These are phyloP conservation scores for Epicoccum sorghinum DNA, from an alignment of 2,329 filamentous ascomycete species.

Conservation along the genomic window DNA sequence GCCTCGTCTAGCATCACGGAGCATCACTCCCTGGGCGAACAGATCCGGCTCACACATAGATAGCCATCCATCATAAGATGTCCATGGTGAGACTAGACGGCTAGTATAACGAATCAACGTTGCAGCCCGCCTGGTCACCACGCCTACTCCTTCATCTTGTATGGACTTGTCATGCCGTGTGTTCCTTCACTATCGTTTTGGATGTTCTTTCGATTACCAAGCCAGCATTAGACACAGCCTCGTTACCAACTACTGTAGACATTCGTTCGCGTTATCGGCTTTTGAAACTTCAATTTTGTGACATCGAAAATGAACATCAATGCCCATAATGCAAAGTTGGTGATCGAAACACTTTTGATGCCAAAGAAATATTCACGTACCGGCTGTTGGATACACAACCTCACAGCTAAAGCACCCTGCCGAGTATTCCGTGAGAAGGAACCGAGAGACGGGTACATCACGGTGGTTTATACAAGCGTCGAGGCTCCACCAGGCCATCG, in stretches of 20 bases:
- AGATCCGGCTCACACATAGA: not conserved
- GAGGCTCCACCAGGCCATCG: conserved; percentile 10
- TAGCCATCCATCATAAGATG: not conserved
- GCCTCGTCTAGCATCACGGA: not conserved
- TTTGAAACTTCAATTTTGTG: not conserved
- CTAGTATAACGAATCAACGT: not conserved
- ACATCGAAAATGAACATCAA: not conserved
- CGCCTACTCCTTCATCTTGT: not conserved
- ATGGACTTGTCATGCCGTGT: not conserved
- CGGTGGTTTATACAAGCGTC: conserved; percentile 20
- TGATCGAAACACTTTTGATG: not conserved
- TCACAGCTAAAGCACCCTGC: conserved; percentile 5
- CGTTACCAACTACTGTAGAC: not conserved
- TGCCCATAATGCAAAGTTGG: not conserved
- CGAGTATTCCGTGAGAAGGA: not conserved
- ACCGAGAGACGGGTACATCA: conserved; percentile 20
- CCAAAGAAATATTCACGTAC: not conserved
- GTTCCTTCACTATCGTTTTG: conserved; percentile 5
- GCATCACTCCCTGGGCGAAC: conserved; percentile 8
- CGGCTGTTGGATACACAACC: not conserved
- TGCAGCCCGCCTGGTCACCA: not conserved
- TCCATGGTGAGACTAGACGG: not conserved
- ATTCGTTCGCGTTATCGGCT: not conserved
- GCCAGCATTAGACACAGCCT: not conserved
- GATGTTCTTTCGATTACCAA: not conserved